Base-by-base conservation (phyloP, 164 flowering plant species). In the Aristolochia contorta region DNA sequence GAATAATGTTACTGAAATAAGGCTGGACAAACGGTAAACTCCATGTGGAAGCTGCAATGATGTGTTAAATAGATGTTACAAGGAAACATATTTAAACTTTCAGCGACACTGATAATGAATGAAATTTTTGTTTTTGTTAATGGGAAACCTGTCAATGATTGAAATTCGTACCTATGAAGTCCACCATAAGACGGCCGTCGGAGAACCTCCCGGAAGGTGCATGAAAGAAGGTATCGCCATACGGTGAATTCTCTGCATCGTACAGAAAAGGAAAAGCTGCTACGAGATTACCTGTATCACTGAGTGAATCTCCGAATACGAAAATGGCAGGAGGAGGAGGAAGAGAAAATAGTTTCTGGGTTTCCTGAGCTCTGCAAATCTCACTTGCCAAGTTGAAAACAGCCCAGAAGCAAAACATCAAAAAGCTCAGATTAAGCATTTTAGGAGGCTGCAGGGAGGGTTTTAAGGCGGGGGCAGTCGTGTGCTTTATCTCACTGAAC, bases 291-390 rank as follows among this genome's bases (percentile, higher is more conserved):
- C 87, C 87, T 7, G 87, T 82, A 67, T 82, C 86, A 7, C 82
- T 77, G 37, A 77, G 75, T 0, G 86, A 82, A 70, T 82, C 86
- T 0, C 86, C 86, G 58, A 82, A 82, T 75, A 77, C 79, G 60
- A 76, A 80, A 2, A 82, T 50, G 4, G 68, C 68, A 19, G 68
- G 58, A 15, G 65, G 64, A 32, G 64, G 45, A 33, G 30, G 54
- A 15, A 14, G 16, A 14, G 30, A 33, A 19, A 16, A 9, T 2
- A 0, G n/a, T 32, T 20, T 22, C 16, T 9, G 48, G 4, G 10
- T 13, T 22, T 41, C 65, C 30, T 8, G n/a, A 62, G 22, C 41
- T 51, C 18, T 16, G 14, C 16, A 21, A 16, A 56, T 22, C 33
- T 22, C 65, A 52, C 18, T 62, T 33, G 57, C 47, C 13, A 33